These are phyloP conservation scores for Flaveria brownii DNA, from an alignment of 129 eudicot genomes.

Conservation along the genomic window DNA sequence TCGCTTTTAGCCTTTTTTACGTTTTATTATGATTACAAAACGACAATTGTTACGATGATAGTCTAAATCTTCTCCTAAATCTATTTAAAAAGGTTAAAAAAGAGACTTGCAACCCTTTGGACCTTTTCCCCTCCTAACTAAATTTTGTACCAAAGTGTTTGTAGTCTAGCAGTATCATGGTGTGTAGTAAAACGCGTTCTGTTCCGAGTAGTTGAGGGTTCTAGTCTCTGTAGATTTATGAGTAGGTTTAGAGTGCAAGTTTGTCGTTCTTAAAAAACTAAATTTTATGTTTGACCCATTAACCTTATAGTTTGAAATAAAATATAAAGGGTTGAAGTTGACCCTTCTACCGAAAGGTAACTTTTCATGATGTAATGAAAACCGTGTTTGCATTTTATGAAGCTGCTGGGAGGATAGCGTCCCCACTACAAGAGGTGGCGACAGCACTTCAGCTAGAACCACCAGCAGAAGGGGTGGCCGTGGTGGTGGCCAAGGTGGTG, in stretches of 20 bases:
- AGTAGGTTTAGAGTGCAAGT: too few relatives aligned
- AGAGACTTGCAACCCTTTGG: neutral
- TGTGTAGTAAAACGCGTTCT: too few relatives aligned
- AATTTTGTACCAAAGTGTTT: neutral
- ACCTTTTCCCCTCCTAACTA: neutral
- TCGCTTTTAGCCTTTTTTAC: neutral
- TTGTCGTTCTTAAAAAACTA: too few relatives aligned
- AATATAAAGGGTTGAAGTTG: neutral
- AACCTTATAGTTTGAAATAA: neutral
- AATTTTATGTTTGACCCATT: neutral
- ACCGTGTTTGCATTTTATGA: conserved; percentile 20
- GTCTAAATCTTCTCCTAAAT: neutral
- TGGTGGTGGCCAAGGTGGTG: conserved; percentile 38
- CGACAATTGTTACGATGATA: neutral
- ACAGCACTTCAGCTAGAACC: conserved; percentile 41
- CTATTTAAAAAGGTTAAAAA: neutral
- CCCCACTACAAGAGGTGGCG: conserved; percentile 41
- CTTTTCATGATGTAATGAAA: neutral
- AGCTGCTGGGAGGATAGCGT: conserved; percentile 82
- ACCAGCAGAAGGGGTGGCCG: conserved; percentile 48
- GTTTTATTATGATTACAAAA: neutral
- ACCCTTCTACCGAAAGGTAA: neutral
- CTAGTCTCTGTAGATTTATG: too few relatives aligned
- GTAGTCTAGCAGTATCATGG: too few relatives aligned
- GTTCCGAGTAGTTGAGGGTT: too few relatives aligned